Evolutionary conservation across 2,329 filamentous ascomycete genomes (phyloP), one percentile per base, ranked within the genome.

Genomic region (Sclerotinia sclerotiorum): DNA sequence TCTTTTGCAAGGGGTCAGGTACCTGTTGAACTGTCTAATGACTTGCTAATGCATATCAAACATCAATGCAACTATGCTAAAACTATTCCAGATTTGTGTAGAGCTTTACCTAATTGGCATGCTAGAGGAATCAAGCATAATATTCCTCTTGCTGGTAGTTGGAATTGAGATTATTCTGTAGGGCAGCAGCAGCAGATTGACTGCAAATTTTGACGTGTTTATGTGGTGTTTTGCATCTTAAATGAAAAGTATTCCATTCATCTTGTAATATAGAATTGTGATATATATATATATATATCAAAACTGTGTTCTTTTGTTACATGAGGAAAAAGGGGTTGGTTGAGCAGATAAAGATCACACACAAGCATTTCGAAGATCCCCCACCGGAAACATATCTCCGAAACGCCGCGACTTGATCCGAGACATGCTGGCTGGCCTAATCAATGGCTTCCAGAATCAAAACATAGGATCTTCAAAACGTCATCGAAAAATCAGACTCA

Each of bases 301-400:
- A n/a, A n/a, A n/a, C n/a, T 29, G 10, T 46, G 17, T 44, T 46
- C 27, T 55, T 55, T 35, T n/a, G 19, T 56, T 56, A 35, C 29
- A 55, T 29, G 19, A 56, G 11, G 29, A 32, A 32, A 60, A 46
- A 17, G 39, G 56, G 56, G 42, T 42, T 46, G 42, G 42, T 42
- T 46, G 57, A 24, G 42, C 54, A 32, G 42, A 60, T 24, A 32
- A 39, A 17, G 44, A 62, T 62, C 44, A 19, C 24, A 35, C 58
- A 35, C 46, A 39, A 39, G 60, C 29, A 42, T 51, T 62, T 62
- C 5, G 46, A 51, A 27, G 46, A 62, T 51, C 60, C n/a, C 60
- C 60, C 32, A 51, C 46, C 60, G 44, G 29, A 63, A 52, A 27
- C 5, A 17, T 42, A 27, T 52, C 32, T 63, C 60, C 60, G 46